phyloP scores from a whole-genome alignment of 148 eudicot genomes.

The Fallopia convolvulus region DNA sequence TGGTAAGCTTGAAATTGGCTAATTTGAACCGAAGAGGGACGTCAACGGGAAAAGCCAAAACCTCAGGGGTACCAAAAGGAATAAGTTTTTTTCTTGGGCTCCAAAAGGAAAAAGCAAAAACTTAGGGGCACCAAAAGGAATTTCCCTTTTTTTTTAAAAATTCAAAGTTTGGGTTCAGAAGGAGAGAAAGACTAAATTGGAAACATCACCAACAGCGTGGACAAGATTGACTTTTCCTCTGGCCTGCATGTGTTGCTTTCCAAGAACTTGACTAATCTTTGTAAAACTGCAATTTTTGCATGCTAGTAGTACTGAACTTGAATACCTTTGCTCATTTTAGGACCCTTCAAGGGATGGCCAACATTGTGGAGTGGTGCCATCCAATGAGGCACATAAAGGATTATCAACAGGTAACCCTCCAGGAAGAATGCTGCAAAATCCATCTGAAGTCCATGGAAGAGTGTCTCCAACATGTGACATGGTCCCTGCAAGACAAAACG shows the following conservation, averaged over 20 bases:
- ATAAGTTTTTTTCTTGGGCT: no score
- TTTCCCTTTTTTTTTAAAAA: no score
- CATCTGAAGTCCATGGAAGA: constrained; percentile 22
- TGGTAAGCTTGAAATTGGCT: no score
- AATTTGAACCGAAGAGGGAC: no score
- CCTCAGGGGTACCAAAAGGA: no score
- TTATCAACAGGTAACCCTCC: constrained; percentile 17
- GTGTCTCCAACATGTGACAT: constrained; percentile 21
- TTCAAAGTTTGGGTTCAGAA: not conserved
- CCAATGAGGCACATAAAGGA: constrained; percentile 23
- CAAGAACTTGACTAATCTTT: not conserved
- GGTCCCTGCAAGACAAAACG: constrained; percentile 23
- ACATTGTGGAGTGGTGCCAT: constrained; percentile 23
- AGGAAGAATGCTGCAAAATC: constrained; percentile 18
- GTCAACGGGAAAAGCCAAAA: no score
- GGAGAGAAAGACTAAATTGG: not conserved
- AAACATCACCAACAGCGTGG: not conserved
- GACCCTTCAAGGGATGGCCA: constrained; percentile 29
- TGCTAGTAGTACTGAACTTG: not conserved
- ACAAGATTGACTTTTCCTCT: not conserved
- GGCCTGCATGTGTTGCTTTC: not conserved
- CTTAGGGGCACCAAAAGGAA: no score
- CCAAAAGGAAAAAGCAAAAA: no score
- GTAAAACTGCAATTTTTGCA: not conserved
- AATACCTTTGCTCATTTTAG: constrained; percentile 22